Evolutionary conservation across 2,329 filamentous ascomycete genomes (phyloP), one percentile per base, ranked within the genome.

Genomic region (Coniochaeta hoffmannii): DNA sequence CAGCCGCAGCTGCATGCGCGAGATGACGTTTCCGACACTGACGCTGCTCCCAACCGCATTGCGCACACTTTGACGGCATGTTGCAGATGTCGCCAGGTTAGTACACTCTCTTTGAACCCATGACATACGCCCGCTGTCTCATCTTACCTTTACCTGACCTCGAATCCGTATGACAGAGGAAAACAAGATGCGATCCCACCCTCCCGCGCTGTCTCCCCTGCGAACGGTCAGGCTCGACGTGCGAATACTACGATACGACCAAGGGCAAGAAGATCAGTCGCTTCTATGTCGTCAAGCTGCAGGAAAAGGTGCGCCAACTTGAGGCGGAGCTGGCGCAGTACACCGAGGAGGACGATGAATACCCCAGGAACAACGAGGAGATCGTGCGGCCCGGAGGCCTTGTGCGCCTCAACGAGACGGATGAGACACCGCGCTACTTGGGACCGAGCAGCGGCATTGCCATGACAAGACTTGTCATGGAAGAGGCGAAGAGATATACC

Each of bases 361-460:
- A 83, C 53, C 82, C 87, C 46, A 82, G 83, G 41, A 87, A 87
- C 66, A 82, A 84, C 22, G 93, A 97, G 69, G 85, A 94, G 63
- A 88, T 97, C 71, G 85, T 97, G 63, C 87, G 91, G 22, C 89
- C 89, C 0, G 90, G 90, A 22, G 92, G 91, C 26, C 82, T 93
- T 62, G 90, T 97, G 63, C 87, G 87, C 44, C 83, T 97, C 53
- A 86, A 88, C 64, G 89, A 93, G 64, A 86, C 86, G 55, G 90
- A 96, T 68, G 93, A 97, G 71, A 86, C 82, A 1, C 86, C 89
- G 15, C 89, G 93, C 59, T 97, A 94, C 68, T 77, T 99, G 2
- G 94, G 94, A 0, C 89, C 94, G 2, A 96, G 92, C 51, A 97
- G 93, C 69, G 94, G 93, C 57, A 96, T 97, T 64, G 90, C 91